A percentile compares a stretch with the other conserved stretches of the same genome.
Evolutionary conservation across 2,329 filamentous ascomycete species (phyloP).

Genomic region (Sporothrix inflata): DNA sequence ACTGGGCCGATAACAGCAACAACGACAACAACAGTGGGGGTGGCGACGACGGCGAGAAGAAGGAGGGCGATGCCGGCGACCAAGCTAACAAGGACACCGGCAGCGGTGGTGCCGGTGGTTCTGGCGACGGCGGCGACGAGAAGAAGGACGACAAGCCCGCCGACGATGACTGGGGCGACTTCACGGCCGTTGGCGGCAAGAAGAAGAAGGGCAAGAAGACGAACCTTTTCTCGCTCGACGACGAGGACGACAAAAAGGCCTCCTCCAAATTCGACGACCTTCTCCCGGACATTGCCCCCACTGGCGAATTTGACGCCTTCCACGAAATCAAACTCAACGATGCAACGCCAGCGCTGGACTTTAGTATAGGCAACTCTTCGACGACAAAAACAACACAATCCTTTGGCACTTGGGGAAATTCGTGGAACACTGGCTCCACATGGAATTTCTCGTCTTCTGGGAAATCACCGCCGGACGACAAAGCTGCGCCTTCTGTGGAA

Average conservation of each 20-base stretch:
- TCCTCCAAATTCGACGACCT: conserved; percentile 24
- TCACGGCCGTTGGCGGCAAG: conserved; percentile 52
- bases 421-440: conserved; percentile 57
- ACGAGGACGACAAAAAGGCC: conserved; percentile 34
- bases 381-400: conserved; percentile 46
- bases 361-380: conserved; percentile 44
- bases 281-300: conserved; percentile 31
- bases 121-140: conserved; percentile 36
- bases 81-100: conserved; percentile 39
- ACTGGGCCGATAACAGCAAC: conserved; percentile 50
- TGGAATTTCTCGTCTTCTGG: conserved; percentile 40
- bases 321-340: conserved; percentile 71
- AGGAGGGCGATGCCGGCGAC: conserved; percentile 38
- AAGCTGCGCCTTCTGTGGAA: conserved; percentile 38
- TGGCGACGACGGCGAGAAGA: conserved; percentile 41
- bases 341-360: conserved; percentile 51
- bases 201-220: conserved; percentile 61
- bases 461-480: conserved; percentile 6
- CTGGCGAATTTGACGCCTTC: conserved; percentile 58
- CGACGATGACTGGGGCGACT: conserved; percentile 53
- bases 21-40: conserved; percentile 48
- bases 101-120: conserved; percentile 40
- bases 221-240: conserved; percentile 37
- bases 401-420: conserved; percentile 64
- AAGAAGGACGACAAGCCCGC: conserved; percentile 42